Evolutionary conservation across 306 rosid species (phyloP).

Genomic region (Abrus precatorius): DNA sequence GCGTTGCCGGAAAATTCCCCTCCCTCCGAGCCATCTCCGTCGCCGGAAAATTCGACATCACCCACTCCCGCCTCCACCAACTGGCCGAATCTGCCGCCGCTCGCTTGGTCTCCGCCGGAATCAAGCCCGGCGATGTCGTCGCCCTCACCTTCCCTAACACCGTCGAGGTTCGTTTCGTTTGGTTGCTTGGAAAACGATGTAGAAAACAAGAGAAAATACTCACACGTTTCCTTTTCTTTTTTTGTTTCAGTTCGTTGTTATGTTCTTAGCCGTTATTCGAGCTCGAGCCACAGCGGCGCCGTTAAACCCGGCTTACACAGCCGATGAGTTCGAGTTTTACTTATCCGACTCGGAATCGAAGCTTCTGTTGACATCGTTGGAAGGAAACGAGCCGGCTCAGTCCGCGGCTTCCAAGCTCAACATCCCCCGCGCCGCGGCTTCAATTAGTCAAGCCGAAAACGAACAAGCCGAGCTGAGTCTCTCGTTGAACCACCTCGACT

Average conservation of each 20-base stretch:
- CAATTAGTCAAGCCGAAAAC: constrained; percentile 42
- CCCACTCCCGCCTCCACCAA: constrained; percentile 62
- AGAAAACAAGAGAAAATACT: background rate
- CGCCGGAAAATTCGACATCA: constrained; percentile 70
- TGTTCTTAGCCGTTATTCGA: constrained; percentile 84
- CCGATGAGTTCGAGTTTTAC: constrained; percentile 88
- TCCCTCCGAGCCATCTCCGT: constrained; percentile 72
- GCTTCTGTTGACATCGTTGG: constrained; percentile 67
- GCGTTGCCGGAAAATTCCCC: constrained; percentile 58
- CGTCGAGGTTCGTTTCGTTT: constrained; percentile 64
- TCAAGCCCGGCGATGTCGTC: constrained; percentile 72
- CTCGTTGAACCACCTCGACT: constrained; percentile 35
- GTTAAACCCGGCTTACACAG: constrained; percentile 80
- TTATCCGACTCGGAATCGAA: constrained; percentile 82
- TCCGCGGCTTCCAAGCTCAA: constrained; percentile 72
- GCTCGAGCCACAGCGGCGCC: constrained; percentile 93
- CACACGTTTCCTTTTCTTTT: background rate
- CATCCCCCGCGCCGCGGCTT: constrained; percentile 63
- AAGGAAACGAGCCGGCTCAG: constrained; percentile 63
- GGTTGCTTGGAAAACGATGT: background rate
- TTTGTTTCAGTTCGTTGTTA: constrained; percentile 62
- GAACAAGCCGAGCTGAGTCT: constrained; percentile 45
- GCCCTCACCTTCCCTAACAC: constrained; percentile 89
- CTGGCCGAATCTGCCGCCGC: constrained; percentile 73
- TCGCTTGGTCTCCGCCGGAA: constrained; percentile 61